phyloP scores from a whole-genome alignment of 2,329 filamentous ascomycete species.

The Leptosphaerulina australis region DNA sequence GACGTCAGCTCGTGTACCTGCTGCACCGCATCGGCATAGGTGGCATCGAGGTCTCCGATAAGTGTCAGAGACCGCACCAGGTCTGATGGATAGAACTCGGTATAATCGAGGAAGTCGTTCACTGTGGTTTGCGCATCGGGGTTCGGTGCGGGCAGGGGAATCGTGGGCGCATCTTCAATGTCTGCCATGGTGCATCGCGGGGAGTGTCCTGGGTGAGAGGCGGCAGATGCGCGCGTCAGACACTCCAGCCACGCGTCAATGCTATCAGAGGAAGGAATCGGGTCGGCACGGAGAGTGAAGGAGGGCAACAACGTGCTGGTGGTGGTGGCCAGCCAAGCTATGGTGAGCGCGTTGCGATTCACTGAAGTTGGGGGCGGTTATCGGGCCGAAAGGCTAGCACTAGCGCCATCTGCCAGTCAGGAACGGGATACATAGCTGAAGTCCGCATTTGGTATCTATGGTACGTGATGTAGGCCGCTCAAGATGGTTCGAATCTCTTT shows the following conservation, averaged over 20 bases:
- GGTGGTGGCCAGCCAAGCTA: neutral
- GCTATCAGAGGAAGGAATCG: conserved; percentile 35
- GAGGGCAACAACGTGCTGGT: conserved; percentile 25
- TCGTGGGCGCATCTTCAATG: conserved; percentile 40
- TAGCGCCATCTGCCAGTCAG: neutral
- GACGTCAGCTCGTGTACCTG: conserved; percentile 57
- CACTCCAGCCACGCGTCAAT: conserved; percentile 49
- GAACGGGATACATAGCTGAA: too few relatives aligned
- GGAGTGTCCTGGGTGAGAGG: conserved; percentile 33
- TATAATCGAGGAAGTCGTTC: conserved; percentile 72
- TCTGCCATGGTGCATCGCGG: conserved; percentile 48
- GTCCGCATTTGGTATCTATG: too few relatives aligned
- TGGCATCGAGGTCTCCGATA: conserved; percentile 59
- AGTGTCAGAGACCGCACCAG: conserved; percentile 67
- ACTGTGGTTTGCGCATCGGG: conserved; percentile 70
- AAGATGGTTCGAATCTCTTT: too few relatives aligned
- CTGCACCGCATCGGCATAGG: conserved; percentile 52
- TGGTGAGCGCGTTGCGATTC: neutral
- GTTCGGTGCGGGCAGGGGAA: conserved; percentile 57
- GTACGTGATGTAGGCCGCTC: too few relatives aligned
- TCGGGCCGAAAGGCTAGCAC: neutral
- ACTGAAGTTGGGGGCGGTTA: neutral
- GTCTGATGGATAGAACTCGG: conserved; percentile 70
- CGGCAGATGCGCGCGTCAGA: conserved; percentile 47
- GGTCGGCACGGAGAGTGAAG: conserved; percentile 25